Evolutionary conservation across 2,329 filamentous ascomycete genomes (phyloP), one percentile per base, ranked within the genome.

Genomic region (Fusarium paranaense): DNA sequence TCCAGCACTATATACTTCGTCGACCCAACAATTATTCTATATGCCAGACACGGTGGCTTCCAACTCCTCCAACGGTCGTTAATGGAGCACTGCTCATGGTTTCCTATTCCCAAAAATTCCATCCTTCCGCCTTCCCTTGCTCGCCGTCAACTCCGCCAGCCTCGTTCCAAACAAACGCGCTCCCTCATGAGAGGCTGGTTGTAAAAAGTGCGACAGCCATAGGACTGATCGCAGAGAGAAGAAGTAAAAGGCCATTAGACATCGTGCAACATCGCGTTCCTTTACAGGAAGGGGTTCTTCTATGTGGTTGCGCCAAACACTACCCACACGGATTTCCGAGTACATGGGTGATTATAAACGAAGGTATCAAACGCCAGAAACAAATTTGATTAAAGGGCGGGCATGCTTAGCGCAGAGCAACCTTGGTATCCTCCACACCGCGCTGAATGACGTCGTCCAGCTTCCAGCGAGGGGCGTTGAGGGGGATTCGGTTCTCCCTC

Each of bases 381-480:
- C 69, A 73, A 59, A 57, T 71, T 73, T 58, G 63, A 69, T 73
- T 77, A 61, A 67, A 37, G 47, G 38, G 52, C 37, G 45, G 66
- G 40, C 42, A 57, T 52, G 56, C 78, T 80, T 90, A 95, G 82
- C 90, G 88, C 80, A 97, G 85, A 59, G 91, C 90, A 64, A 88
- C 79, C 85, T 97, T 95, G 78, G 92, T 90, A 82, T 97, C 94
- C 77, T 93, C 89, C 25, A 92, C 93, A 71, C 94, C 94, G 62
- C 89, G 87, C 75, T 89, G 90, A 73, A 98, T 87, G 58, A 98
- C 91, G 71, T 98, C 95, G 65, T 95, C 91, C n/a, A 98, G 83
- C 72, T 87, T 88, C 95, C 95, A 98, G 76, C 95, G 88, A 13
- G 95, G 95, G 64, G 94, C 90, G 75, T 87, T 85, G 76, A 97